A percentile compares a stretch with the other conserved stretches of the same genome.
These are phyloP conservation scores for Fonsecaea nubica DNA, from an alignment of 2,329 filamentous ascomycete genomes.

Conservation along the genomic window DNA sequence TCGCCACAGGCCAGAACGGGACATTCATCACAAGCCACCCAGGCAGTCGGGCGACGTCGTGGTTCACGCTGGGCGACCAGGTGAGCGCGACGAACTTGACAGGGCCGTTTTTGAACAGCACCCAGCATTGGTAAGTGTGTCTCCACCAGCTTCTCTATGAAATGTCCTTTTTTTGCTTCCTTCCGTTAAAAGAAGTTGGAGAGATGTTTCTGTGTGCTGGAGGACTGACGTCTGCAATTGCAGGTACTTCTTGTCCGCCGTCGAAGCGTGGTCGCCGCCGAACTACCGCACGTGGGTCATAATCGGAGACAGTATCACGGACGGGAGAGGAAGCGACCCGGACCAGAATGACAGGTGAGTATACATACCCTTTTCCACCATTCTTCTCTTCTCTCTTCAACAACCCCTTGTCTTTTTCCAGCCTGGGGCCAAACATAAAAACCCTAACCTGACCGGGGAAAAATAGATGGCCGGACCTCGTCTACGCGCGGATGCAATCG, in stretches of 20 bases:
- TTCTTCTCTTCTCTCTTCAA: background rate
- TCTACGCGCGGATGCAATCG: conserved; percentile 60
- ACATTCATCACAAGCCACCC: conserved; percentile 69
- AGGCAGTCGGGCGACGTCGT: conserved; percentile 68
- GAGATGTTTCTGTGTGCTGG: background rate
- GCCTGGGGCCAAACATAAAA: background rate
- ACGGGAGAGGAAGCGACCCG: conserved; percentile 66
- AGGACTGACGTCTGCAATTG: conserved; percentile 19
- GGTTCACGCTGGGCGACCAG: conserved; percentile 65
- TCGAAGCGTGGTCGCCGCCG: conserved; percentile 62
- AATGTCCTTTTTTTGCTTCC: background rate
- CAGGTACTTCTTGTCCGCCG: conserved; percentile 65
- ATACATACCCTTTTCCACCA: background rate
- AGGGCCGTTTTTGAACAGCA: conserved; percentile 47
- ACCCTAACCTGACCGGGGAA: background rate
- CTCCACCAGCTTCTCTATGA: background rate
- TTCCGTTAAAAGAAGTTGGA: conserved; percentile 8
- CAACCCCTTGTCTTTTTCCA: background rate
- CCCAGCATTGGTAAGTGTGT: conserved; percentile 51
- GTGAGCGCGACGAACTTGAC: conserved; percentile 58
- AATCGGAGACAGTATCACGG: conserved; percentile 70
- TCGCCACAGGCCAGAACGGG: conserved; percentile 62
- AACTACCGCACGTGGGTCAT: conserved; percentile 58
- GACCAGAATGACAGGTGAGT: conserved; percentile 62
- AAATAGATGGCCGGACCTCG: conserved; percentile 63